These are phyloP conservation scores for Tulasnella sp. DNA, from an alignment of 768 basidiomycete species.

Conservation along the genomic window DNA sequence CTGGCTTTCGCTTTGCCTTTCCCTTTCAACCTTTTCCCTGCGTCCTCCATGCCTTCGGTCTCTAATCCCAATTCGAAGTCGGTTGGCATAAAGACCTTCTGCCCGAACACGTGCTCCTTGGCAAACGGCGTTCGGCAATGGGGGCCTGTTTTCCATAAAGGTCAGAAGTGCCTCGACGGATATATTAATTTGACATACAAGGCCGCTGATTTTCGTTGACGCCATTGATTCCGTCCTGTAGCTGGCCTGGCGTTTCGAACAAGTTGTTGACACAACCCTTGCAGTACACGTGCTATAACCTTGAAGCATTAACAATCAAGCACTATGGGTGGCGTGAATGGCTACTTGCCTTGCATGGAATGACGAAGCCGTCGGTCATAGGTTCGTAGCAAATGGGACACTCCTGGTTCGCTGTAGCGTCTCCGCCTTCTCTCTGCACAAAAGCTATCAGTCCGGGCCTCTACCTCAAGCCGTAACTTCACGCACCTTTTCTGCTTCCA, in stretches of 20 bases:
- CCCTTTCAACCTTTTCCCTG: neutral
- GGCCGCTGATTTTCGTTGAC: constrained; percentile 39
- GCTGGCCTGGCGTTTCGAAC: constrained; percentile 37
- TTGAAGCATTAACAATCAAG: neutral
- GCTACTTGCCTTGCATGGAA: constrained; percentile 36
- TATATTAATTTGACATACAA: constrained; percentile 39
- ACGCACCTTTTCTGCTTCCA: constrained; percentile 47
- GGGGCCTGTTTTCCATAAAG: constrained; percentile 39
- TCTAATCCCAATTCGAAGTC: constrained; percentile 44
- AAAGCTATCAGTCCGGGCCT: neutral
- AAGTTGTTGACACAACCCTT: constrained; percentile 36
- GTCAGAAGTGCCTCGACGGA: neutral
- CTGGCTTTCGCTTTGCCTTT: constrained; percentile 3
- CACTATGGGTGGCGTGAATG: neutral
- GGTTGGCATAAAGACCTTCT: constrained; percentile 53
- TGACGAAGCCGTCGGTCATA: constrained; percentile 47
- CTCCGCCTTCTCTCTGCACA: constrained; percentile 34
- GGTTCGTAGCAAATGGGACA: constrained; percentile 63
- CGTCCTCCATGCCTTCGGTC: neutral
- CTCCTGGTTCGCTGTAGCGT: constrained; percentile 42
- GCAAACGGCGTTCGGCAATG: constrained; percentile 49
- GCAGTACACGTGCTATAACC: neutral
- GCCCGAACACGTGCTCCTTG: constrained; percentile 43
- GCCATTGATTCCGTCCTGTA: constrained; percentile 35
- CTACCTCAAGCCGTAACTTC: neutral